Evolutionary conservation across 1,139 yeast species (phyloP).

Genomic region (Candida labiduridarum): DNA sequence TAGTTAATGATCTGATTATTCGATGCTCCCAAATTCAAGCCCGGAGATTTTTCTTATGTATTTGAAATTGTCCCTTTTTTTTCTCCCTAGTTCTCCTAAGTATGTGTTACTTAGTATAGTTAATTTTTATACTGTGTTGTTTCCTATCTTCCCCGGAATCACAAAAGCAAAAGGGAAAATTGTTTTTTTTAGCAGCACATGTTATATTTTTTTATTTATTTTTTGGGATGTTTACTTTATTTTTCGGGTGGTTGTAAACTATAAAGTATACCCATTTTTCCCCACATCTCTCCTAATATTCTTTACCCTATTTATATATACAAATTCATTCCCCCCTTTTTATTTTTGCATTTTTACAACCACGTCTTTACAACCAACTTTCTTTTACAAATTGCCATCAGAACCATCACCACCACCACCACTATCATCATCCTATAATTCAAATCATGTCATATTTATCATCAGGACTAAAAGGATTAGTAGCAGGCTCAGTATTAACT

Average conservation of each 20-base stretch:
- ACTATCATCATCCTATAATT: neutral
- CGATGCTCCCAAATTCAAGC: too few relatives aligned
- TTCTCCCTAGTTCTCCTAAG: too few relatives aligned
- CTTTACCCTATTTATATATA: neutral
- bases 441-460: constrained; percentile 15
- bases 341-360: neutral
- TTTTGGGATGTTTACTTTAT: neutral
- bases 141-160: constrained; percentile 5
- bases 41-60: too few relatives aligned
- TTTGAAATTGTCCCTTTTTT: too few relatives aligned
- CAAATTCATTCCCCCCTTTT: neutral
- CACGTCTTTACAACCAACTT: neutral
- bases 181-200: constrained; percentile 3
- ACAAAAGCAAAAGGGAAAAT: neutral
- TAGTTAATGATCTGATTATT: too few relatives aligned
- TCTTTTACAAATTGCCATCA: neutral
- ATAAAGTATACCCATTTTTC: neutral
- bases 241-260: neutral
- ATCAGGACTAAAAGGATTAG: constrained; percentile 24
- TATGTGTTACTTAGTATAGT: too few relatives aligned
- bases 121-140: neutral
- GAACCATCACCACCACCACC: neutral
- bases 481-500: constrained; percentile 33
- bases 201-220: neutral
- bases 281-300: neutral